Evolutionary conservation across 108 stramenopile species (phyloP), one percentile per base, ranked within the genome.

Genomic region (Discostella pseudostelligera): DNA sequence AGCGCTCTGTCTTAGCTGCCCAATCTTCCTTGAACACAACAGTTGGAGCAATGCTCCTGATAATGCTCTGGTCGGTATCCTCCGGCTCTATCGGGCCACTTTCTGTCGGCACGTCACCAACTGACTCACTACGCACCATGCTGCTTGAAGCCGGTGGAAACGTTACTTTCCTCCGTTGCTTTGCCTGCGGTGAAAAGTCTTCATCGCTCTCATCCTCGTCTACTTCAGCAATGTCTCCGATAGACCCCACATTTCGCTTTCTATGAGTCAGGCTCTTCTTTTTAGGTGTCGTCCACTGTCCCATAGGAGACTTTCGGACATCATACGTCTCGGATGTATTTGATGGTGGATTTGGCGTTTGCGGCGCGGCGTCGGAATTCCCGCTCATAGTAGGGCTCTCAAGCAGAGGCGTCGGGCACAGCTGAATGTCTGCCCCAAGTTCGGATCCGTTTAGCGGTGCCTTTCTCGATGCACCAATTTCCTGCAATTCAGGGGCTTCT

Each of bases 11-110:
- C 69, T 96, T 97, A 16, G 82, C 82, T 39, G 75, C 71, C 96
- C 96, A 99, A 35, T 84, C 81, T 83, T 99, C 97, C 48, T 93
- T 94, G 63, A 98, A 98, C 3, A 93, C 87, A 39, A 97, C 93
- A 9, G 84, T 74, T 8, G 89, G 90, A 19, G 85, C 78, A 47
- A 43, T 8, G 47, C 47, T 39, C 26, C 21, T 62, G 8, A 62
- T 16, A 39, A 55, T 9, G 4, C 54, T 43, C 22, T 17, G 44
- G 57, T 59, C 56, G 3, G 50, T 32, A 6, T 57, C 60, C n/a
- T 47, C 61, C 36, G 56, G 45, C 29, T 54, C 48, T 14, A 37
- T 26, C 1, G 48, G 32, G 56, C 45, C 45, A 47, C 6, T 45
- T 1, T 49, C 11, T 19, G 42, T 7, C 25, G 42, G 56, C 21